Percentiles rank a stretch among this genome's conserved stretches.
These are phyloP conservation scores for Decorospora gaudefroyi DNA, from an alignment of 2,329 filamentous ascomycete species.

Conservation along the genomic window DNA sequence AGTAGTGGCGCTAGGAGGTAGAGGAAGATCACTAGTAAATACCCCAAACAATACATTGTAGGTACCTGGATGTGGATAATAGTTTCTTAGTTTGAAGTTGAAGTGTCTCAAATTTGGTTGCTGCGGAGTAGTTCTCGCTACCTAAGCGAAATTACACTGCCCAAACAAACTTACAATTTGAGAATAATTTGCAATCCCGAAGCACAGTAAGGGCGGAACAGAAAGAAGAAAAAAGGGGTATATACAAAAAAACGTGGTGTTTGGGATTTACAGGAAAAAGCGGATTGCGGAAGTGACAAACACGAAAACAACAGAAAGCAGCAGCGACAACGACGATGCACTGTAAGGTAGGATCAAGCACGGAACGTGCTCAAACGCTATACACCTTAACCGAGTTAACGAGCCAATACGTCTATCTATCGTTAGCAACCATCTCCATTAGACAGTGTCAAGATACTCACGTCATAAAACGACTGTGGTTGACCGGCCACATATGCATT, in stretches of 20 bases:
- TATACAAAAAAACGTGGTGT: not conserved
- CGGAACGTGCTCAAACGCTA: conserved; percentile 27
- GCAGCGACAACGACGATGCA: not conserved
- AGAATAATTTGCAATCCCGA: too few species aligned
- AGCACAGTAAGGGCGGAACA: too few species aligned
- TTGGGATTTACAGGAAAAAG: too few species aligned
- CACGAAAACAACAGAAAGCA: not conserved
- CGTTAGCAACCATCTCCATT: conserved; percentile 10
- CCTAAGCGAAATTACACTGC: too few species aligned
- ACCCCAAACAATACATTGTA: too few species aligned
- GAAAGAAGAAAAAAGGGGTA: not conserved
- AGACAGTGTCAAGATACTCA: conserved; percentile 15
- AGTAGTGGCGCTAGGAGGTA: too few species aligned
- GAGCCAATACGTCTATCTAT: conserved; percentile 44
- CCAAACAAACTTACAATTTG: too few species aligned
- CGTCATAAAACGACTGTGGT: conserved; percentile 45
- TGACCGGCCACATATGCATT: conserved; percentile 47
- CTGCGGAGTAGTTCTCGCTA: too few species aligned
- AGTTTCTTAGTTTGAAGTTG: too few species aligned
- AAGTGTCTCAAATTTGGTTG: too few species aligned
- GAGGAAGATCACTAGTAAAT: too few species aligned
- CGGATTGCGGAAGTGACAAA: not conserved
- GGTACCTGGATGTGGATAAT: too few species aligned
- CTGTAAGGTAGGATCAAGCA: not conserved
- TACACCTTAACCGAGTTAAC: conserved; percentile 49